Evolutionary conservation across 1,284 basidiomycete genomes (phyloP), one percentile per base, ranked within the genome.

Genomic region (Ceratobasidium sp.): DNA sequence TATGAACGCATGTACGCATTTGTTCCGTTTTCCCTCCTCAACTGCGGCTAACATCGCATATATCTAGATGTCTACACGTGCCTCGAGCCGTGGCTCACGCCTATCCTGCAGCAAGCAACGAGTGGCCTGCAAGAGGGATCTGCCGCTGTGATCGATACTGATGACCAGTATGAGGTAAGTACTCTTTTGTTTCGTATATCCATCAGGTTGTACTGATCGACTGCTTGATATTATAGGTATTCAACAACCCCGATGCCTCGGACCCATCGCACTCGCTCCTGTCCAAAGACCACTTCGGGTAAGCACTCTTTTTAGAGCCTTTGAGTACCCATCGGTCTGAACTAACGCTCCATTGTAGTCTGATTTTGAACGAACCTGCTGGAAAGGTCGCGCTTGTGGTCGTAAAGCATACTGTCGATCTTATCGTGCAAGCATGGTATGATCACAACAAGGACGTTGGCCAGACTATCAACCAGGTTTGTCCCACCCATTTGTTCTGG

Each of bases 211-310:
- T 44, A 13, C 66, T 44, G 68, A 65, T 46, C 69, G 48, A 67
- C 70, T 81, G 44, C 66, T 69, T 80, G 78, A 73, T 38, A 3
- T 23, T 54, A 20, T 82, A 90, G 87, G 90, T 95, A 2, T 96
- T 95, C 87, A 92, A 94, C 80, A 90, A 94, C 82, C 91, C 92
- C 1, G 86, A 88, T 74, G 92, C 94, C 91, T 93, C 92, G 38
- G 94, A 96, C 84, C 94, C 94, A 0, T 96, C 94, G 0, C 94
- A 96, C 84, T 94, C 93, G 4, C 93, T 93, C 87, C 84, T 94
- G 13, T 66, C 91, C 83, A 93, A 93, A 85, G 94, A 94, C 82
- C 92, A 94, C 81, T 93, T 94, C 80, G 87, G 64, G 92, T 93
- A 81, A 80, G 92, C 87, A 26, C 33, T 54, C 44, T 1, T 73